Evolutionary conservation across 1,284 basidiomycete species (phyloP).

Genomic region (Leccinum insolens): DNA sequence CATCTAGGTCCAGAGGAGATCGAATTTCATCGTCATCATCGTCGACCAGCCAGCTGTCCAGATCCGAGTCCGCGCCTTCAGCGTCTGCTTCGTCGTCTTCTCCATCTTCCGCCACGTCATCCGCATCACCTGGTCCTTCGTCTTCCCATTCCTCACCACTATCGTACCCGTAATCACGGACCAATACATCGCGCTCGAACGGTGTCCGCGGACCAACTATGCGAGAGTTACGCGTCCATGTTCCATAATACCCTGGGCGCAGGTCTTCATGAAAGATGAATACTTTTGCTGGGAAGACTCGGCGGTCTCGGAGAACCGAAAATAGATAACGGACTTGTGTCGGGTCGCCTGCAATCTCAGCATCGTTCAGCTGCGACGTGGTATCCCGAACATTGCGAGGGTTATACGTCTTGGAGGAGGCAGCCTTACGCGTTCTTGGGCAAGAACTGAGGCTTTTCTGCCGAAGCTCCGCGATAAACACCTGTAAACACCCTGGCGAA

Average conservation of each 20-base stretch:
- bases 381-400: constrained; percentile 54
- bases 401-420: constrained; percentile 39
- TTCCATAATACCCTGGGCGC: constrained; percentile 85
- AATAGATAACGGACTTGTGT: constrained; percentile 59
- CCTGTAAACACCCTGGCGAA: constrained; percentile 18
- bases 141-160: constrained; percentile 88
- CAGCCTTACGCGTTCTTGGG: constrained; percentile 8
- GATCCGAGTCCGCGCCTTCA: constrained; percentile 69
- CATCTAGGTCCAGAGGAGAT: constrained; percentile 43
- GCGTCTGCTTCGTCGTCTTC: constrained; percentile 66
- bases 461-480: constrained; percentile 19
- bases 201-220: constrained; percentile 76
- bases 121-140: constrained; percentile 70
- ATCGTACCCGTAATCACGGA: constrained; percentile 82
- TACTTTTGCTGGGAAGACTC: constrained; percentile 67
- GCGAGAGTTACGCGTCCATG: constrained; percentile 78
- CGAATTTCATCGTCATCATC: constrained; percentile 72
- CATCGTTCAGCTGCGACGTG: constrained; percentile 69
- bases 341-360: constrained; percentile 73
- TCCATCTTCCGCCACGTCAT: constrained; percentile 69
- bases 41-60: constrained; percentile 78
- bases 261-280: constrained; percentile 77
- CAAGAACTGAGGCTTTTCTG: constrained; percentile 9
- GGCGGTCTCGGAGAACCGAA: constrained; percentile 57
- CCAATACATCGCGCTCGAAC: constrained; percentile 66